phyloP scores from a whole-genome alignment of 805 yeast species.

The Candida manassasensis region DNA sequence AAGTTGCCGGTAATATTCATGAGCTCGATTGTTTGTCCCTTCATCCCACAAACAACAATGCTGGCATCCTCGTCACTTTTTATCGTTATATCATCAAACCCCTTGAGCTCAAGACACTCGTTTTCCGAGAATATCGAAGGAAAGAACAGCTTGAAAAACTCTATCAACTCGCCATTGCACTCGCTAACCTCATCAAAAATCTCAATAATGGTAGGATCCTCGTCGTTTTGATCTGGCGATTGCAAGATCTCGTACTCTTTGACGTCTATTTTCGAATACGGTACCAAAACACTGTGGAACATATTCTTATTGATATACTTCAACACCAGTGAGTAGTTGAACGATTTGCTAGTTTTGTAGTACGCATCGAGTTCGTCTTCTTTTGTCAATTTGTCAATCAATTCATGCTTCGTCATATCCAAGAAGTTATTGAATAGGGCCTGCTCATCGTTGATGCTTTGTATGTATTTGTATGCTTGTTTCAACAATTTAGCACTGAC shows the following conservation, averaged over 20 bases:
- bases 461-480: conserved; percentile 31
- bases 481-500: conserved; percentile 24
- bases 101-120: not conserved
- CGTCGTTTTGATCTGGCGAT: not conserved
- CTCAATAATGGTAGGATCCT: not conserved
- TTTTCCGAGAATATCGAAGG: not conserved
- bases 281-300: conserved; percentile 12
- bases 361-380: conserved; percentile 29
- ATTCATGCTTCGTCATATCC: conserved; percentile 38
- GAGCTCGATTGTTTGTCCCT: not conserved
- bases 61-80: not conserved
- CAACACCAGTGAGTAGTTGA: conserved; percentile 16
- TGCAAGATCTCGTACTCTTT: conserved; percentile 4
- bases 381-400: conserved; percentile 32
- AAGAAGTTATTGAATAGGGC: conserved; percentile 40
- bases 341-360: conserved; percentile 9
- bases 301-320: conserved; percentile 20
- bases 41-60: not conserved
- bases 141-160: conserved; percentile 8
- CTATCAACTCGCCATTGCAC: conserved; percentile 4
- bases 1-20: conserved; percentile 1
- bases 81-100: not conserved
- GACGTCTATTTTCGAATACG: conserved; percentile 1
- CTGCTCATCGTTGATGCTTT: conserved; percentile 45
- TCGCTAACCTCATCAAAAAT: not conserved